These are phyloP conservation scores for Blastocrithidia nonstop DNA, from an alignment of 208 protist species.

Conservation along the genomic window DNA sequence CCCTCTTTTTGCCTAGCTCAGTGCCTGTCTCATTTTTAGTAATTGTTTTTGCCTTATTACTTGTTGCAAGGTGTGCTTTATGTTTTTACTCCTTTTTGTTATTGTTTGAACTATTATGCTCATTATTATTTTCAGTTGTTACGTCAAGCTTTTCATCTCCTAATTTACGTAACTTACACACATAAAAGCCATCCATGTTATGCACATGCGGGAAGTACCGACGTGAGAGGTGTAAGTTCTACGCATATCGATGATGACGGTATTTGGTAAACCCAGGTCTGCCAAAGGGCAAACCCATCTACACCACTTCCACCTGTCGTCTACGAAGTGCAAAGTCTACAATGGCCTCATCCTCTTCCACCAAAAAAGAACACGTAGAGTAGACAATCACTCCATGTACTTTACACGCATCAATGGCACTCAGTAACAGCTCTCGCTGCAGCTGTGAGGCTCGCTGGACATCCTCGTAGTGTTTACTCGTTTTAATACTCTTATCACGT, in stretches of 20 bases:
- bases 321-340: slow-evolving; percentile 94
- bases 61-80: too few species aligned
- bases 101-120: slow-evolving; percentile 3
- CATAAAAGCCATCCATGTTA: slow-evolving; percentile 99
- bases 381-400: slow-evolving; percentile 96
- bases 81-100: not conserved
- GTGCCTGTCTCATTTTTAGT: too few species aligned
- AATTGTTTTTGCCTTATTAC: too few species aligned
- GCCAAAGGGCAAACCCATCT: slow-evolving; percentile 91
- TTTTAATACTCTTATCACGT: slow-evolving; percentile 95
- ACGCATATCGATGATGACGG: slow-evolving; percentile 65
- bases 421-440: slow-evolving; percentile 95
- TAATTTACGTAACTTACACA: slow-evolving; percentile 96
- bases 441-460: slow-evolving; percentile 77
- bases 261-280: slow-evolving; percentile 83
- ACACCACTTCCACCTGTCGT: slow-evolving; percentile 88
- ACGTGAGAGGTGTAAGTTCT: slow-evolving; percentile 41
- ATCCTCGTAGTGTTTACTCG: slow-evolving; percentile 86
- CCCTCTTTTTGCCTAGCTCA: too few species aligned
- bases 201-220: slow-evolving; percentile 97
- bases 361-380: slow-evolving; percentile 95
- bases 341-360: slow-evolving; percentile 98
- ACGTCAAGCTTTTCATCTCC: too few species aligned
- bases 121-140: too few species aligned
- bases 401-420: slow-evolving; percentile 94